Evolutionary conservation across 129 eudicot genomes (phyloP).

Genomic region (Saposhnikovia divaricata): DNA sequence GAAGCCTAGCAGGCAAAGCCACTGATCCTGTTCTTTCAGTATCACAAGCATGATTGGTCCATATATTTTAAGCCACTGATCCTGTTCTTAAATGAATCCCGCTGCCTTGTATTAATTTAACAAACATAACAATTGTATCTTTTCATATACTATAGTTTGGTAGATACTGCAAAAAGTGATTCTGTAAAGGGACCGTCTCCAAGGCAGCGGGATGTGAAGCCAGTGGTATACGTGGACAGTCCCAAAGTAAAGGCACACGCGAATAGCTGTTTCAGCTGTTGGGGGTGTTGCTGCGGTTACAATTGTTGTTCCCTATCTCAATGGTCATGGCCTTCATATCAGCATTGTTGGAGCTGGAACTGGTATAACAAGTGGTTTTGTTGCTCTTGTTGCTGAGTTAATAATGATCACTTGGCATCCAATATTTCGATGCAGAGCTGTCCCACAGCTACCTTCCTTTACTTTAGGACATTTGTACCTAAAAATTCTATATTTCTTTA

Average conservation of each 20-base stretch:
- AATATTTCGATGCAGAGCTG: not conserved
- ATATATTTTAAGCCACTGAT: no score
- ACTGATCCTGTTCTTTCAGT: not conserved
- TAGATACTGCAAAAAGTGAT: not conserved
- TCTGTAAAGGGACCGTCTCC: not conserved
- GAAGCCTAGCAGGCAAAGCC: no score
- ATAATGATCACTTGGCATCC: not conserved
- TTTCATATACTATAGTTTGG: slow-evolving; percentile 10
- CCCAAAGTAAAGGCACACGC: no score
- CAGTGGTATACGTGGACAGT: not conserved
- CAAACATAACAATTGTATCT: not conserved
- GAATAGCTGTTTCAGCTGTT: not conserved
- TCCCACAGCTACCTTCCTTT: not conserved
- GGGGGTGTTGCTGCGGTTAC: not conserved
- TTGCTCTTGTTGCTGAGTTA: not conserved
- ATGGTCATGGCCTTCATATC: slow-evolving; percentile 6
- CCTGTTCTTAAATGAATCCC: no score
- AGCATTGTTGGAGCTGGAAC: slow-evolving; percentile 10
- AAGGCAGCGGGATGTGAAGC: not conserved
- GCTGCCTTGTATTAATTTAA: not conserved
- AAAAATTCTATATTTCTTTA: not conserved
- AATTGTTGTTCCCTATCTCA: not conserved
- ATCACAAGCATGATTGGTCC: not conserved
- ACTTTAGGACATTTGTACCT: not conserved
- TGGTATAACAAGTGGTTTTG: not conserved